Conservation (phyloP, 371 early-diverging fungal species). For the Zychaea mexicana region DNA sequence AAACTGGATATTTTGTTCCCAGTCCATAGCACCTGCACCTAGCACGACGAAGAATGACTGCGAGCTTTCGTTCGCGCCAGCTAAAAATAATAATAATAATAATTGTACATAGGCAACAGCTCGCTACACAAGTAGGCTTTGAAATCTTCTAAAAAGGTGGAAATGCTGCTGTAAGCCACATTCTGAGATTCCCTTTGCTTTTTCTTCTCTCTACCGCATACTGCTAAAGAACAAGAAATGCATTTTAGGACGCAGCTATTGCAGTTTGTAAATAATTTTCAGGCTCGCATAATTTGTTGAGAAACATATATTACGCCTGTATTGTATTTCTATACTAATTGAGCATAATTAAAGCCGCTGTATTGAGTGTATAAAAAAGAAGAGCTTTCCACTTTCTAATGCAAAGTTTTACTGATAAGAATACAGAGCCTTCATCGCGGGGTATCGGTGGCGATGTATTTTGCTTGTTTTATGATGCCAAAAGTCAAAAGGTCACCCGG, state of each 20-base stretch:
- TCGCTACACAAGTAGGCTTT: conserved; percentile 80
- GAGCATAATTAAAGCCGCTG: too few relatives aligned
- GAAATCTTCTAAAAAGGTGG: conserved; percentile 83
- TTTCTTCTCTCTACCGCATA: too few relatives aligned
- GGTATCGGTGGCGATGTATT: conserved; percentile 95
- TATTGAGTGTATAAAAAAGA: conserved; percentile 68
- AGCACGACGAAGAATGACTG: too few relatives aligned
- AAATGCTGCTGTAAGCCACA: conserved; percentile 84
- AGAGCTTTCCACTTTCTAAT: too few relatives aligned
- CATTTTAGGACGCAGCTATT: conserved; percentile 80
- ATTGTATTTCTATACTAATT: too few relatives aligned
- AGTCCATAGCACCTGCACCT: too few relatives aligned
- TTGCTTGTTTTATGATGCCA: conserved; percentile 79
- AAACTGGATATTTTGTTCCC: too few relatives aligned
- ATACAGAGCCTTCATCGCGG: conserved; percentile 77
- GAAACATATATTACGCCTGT: too few relatives aligned
- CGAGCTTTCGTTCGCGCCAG: too few relatives aligned
- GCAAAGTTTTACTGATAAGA: too few relatives aligned
- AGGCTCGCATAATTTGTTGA: conserved; percentile 3
- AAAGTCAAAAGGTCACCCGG: conserved; percentile 58
- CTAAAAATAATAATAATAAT: neutral
- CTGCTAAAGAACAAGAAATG: too few relatives aligned
- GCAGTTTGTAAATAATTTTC: conserved; percentile 62
- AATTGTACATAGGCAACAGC: conserved; percentile 66
- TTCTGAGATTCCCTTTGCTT: too few relatives aligned